Evolutionary conservation across 306 rosid genomes (phyloP).

Genomic region (barrel medic (Medicago truncatula)): DNA sequence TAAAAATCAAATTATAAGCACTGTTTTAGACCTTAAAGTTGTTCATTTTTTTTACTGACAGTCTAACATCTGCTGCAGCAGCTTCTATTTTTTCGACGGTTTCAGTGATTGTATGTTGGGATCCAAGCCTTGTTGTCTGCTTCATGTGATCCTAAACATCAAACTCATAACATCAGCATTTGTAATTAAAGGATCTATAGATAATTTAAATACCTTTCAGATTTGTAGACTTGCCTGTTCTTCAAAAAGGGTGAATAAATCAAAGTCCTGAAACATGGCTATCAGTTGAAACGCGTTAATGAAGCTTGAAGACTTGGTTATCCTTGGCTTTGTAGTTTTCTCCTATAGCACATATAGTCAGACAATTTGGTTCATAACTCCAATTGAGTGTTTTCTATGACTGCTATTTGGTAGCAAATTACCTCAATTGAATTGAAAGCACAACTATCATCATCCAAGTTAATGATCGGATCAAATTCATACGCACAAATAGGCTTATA

Average conservation of each 20-base stretch:
- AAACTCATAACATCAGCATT: slow-evolving; percentile 29
- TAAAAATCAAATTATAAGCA: not conserved
- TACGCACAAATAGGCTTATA: slow-evolving; percentile 55
- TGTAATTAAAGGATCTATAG: not conserved
- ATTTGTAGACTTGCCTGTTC: slow-evolving; percentile 63
- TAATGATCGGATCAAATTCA: slow-evolving; percentile 48
- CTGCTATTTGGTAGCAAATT: slow-evolving; percentile 31
- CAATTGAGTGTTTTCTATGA: slow-evolving; percentile 1
- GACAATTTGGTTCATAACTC: slow-evolving; percentile 4
- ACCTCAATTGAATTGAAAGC: slow-evolving; percentile 70
- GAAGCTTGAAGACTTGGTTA: slow-evolving; percentile 69
- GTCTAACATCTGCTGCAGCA: slow-evolving; percentile 69
- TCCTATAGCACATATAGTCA: slow-evolving; percentile 53
- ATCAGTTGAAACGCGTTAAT: slow-evolving; percentile 84
- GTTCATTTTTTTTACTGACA: slow-evolving; percentile 63
- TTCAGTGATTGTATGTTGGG: slow-evolving; percentile 65
- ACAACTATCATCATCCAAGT: slow-evolving; percentile 55
- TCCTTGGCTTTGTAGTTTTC: slow-evolving; percentile 42
- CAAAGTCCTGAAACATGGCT: slow-evolving; percentile 86
- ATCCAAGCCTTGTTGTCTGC: slow-evolving; percentile 60
- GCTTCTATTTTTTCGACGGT: slow-evolving; percentile 80
- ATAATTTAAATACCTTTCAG: slow-evolving; percentile 10
- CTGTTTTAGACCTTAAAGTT: slow-evolving; percentile 53
- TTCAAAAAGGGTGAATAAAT: slow-evolving; percentile 81
- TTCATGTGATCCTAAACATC: slow-evolving; percentile 58